A percentile compares a stretch with the other conserved stretches of the same genome.
Conservation (phyloP, 768 basidiomycete species). For the Kwoniella sp. region DNA sequence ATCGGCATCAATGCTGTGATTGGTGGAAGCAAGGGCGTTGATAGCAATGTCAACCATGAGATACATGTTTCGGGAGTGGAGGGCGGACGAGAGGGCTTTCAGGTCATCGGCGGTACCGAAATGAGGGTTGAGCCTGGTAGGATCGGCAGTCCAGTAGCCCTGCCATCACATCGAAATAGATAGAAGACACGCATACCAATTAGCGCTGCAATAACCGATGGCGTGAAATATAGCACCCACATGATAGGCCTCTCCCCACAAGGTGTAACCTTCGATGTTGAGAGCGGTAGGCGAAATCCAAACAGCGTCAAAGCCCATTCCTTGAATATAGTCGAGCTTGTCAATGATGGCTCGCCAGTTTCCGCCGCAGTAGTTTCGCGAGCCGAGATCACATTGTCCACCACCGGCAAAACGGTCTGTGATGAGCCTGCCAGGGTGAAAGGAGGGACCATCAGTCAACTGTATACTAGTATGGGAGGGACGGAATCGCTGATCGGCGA, state of each 20-base stretch:
- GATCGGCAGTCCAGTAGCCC: constrained; percentile 53
- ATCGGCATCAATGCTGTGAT: constrained; percentile 24
- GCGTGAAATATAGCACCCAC: constrained; percentile 21
- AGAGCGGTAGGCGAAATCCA: constrained; percentile 56
- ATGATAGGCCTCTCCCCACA: constrained; percentile 54
- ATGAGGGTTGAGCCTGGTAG: constrained; percentile 49
- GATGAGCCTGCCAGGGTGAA: constrained; percentile 36
- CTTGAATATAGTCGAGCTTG: constrained; percentile 56
- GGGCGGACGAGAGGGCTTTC: constrained; percentile 48
- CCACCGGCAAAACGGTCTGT: constrained; percentile 56
- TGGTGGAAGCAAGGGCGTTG: constrained; percentile 31
- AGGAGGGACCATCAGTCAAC: background rate
- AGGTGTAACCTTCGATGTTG: constrained; percentile 48
- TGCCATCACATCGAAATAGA: constrained; percentile 8
- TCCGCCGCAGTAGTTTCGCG: constrained; percentile 52
- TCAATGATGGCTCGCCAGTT: constrained; percentile 44
- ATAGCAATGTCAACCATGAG: constrained; percentile 56
- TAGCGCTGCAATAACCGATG: background rate
- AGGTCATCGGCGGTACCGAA: constrained; percentile 53
- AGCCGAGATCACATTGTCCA: constrained; percentile 36
- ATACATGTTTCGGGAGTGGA: constrained; percentile 54
- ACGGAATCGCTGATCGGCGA: background rate
- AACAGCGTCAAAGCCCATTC: constrained; percentile 55
- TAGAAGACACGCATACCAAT: background rate
- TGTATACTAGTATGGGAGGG: background rate